Percentiles rank a stretch among this genome's conserved stretches.
These are phyloP conservation scores for Onygenales sp. DNA, from an alignment of 2,329 filamentous ascomycete species.

Conservation along the genomic window DNA sequence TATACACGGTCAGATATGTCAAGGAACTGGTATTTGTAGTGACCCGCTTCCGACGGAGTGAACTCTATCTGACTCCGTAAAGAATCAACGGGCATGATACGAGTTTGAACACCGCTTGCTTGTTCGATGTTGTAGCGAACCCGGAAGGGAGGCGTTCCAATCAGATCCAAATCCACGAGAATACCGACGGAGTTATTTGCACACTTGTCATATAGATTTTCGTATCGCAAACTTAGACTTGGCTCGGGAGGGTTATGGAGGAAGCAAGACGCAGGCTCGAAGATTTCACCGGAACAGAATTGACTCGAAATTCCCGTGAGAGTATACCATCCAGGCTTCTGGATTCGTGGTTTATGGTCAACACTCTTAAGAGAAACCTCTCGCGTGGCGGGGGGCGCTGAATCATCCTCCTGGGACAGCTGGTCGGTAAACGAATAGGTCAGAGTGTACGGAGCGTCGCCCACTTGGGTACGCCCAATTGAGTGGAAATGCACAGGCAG, in stretches of 20 bases:
- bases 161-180: constrained; percentile 76
- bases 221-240: constrained; percentile 59
- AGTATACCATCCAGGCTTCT: constrained; percentile 75
- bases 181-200: constrained; percentile 89
- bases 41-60: constrained; percentile 68
- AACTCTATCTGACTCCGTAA: constrained; percentile 78
- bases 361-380: constrained; percentile 48
- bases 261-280: constrained; percentile 89
- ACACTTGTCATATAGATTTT: constrained; percentile 89
- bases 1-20: constrained; percentile 79
- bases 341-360: constrained; percentile 57
- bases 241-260: constrained; percentile 87
- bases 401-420: constrained; percentile 58
- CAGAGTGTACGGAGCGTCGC: constrained; percentile 60
- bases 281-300: constrained; percentile 75
- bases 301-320: constrained; percentile 69
- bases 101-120: constrained; percentile 44
- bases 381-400: constrained; percentile 49
- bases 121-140: constrained; percentile 66
- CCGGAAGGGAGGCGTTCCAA: constrained; percentile 86
- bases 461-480: constrained; percentile 46
- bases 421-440: constrained; percentile 76
- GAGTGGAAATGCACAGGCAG: constrained; percentile 65
- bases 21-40: constrained; percentile 77
- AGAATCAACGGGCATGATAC: constrained; percentile 52